Evolutionary conservation across 306 rosid species (phyloP), one percentile per base, ranked within the genome.

Genomic region (Gastrolobium villosum): DNA sequence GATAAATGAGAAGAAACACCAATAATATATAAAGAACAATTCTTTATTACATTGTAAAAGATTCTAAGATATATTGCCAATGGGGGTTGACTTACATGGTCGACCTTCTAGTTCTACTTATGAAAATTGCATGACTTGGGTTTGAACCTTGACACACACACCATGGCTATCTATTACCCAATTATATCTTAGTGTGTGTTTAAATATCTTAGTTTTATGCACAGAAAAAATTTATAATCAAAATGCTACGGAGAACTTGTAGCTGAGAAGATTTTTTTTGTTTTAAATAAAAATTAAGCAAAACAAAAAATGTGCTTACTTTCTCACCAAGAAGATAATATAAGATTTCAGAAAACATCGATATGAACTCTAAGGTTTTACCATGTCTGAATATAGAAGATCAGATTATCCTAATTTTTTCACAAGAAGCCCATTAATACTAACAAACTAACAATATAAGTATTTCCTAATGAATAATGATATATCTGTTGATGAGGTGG

Each of bases 1-100:
- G 37, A 46, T 61, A 50, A 52, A 56, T 11, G 65, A 50, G 43
- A 75, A 64, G 6, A 61, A 10, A 20, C 26, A 56, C 34, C 65
- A 4, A 14, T 20, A 20, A 20, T 36, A 46, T 32, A 15, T 2
- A 57, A n/a, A n/a, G 26, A 43, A 13, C 31, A 43, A 32, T 50
- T 14, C 52, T 46, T 30, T 46, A 61, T 34, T 44, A 31, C 48
- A 32, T 14, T 45, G 13, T 34, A 14, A 59, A 61, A 61, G 70
- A 49, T 32, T 60, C 69, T 45, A 5, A 28, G 10, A 14, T 60
- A 14, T 60, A 60, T 20, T 67, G 70, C 53, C 35, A 43, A 8
- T 65, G 53, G 36, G 53, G n/a, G 15, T 65, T 40, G 28, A 52
- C 7, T 20, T 8, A 1, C 3, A 2, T 37, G 8, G 14, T 64